Evolutionary conservation across 768 basidiomycete genomes (phyloP).

Genomic region (Cyclocybe aegerita): DNA sequence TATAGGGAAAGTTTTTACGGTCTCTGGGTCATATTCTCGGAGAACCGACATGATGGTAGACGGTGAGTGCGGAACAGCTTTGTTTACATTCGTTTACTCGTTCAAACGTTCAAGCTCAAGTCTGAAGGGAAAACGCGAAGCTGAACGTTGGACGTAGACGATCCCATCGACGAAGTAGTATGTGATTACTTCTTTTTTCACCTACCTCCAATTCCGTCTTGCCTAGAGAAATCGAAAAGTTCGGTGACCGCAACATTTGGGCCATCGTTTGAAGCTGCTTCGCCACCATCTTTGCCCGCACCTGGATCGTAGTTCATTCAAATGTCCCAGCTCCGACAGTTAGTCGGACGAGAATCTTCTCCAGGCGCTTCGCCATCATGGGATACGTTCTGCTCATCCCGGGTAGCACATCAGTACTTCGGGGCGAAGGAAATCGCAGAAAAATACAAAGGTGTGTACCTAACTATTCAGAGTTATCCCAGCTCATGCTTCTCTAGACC

Average conservation of each 20-base stretch:
- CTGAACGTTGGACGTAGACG: no score
- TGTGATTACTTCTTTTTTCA: no score
- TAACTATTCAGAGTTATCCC: background rate
- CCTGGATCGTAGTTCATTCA: slow-evolving; percentile 8
- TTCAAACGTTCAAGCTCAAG: no score
- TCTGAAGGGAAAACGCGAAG: no score
- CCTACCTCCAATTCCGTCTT: no score
- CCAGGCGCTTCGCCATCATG: slow-evolving; percentile 5
- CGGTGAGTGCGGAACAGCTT: no score
- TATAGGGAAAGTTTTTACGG: no score
- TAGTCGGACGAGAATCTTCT: background rate
- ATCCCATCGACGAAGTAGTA: no score
- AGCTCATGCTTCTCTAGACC: slow-evolving; percentile 3
- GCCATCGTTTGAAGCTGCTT: slow-evolving; percentile 8
- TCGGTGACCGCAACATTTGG: background rate
- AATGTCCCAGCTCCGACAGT: background rate
- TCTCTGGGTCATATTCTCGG: no score
- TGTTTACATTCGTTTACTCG: no score
- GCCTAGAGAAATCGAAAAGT: no score
- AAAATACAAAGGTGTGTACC: background rate
- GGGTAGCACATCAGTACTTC: slow-evolving; percentile 21
- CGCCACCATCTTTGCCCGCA: slow-evolving; percentile 5
- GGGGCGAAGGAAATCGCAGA: slow-evolving; percentile 6
- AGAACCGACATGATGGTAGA: no score
- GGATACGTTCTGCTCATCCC: slow-evolving; percentile 6